Conservation (phyloP, 2,329 filamentous ascomycete species). For the Colletotrichum lupini region DNA sequence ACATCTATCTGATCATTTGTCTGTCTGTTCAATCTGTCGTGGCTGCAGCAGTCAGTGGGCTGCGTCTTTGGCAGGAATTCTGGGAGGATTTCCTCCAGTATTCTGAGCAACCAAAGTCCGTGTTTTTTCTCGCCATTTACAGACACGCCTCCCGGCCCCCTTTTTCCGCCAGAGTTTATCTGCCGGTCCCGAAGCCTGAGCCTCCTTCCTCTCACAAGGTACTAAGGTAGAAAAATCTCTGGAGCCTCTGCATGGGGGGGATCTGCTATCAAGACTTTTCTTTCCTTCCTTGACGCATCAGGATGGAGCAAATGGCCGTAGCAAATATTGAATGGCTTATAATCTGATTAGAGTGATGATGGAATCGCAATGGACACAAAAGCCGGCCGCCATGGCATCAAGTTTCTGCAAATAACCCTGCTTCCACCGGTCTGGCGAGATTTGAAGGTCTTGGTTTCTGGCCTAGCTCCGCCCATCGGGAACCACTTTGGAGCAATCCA, state of each 20-base stretch:
- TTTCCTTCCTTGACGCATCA: background rate
- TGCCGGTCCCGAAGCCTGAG: constrained; percentile 13
- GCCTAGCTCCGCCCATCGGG: constrained; percentile 31
- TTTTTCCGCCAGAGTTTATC: background rate
- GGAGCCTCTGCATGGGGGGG: background rate
- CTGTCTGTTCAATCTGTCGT: background rate
- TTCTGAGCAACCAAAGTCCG: background rate
- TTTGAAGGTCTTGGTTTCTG: constrained; percentile 42
- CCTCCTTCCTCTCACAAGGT: background rate
- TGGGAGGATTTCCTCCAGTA: background rate
- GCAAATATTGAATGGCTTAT: background rate
- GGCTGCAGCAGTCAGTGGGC: constrained; percentile 15
- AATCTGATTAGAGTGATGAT: constrained; percentile 11
- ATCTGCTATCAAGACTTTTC: background rate
- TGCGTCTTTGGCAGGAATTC: background rate
- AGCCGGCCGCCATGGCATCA: constrained; percentile 17
- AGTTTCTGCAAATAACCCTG: constrained; percentile 14
- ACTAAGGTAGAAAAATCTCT: too few relatives aligned
- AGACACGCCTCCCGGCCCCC: constrained; percentile 1
- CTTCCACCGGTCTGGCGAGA: constrained; percentile 39
- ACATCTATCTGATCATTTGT: background rate
- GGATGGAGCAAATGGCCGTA: background rate
- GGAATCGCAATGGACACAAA: constrained; percentile 3
- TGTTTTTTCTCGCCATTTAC: background rate
- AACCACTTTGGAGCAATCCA: constrained; percentile 34